phyloP scores from a whole-genome alignment of 1,139 yeast species.

The Geotrichum macrosporum region DNA sequence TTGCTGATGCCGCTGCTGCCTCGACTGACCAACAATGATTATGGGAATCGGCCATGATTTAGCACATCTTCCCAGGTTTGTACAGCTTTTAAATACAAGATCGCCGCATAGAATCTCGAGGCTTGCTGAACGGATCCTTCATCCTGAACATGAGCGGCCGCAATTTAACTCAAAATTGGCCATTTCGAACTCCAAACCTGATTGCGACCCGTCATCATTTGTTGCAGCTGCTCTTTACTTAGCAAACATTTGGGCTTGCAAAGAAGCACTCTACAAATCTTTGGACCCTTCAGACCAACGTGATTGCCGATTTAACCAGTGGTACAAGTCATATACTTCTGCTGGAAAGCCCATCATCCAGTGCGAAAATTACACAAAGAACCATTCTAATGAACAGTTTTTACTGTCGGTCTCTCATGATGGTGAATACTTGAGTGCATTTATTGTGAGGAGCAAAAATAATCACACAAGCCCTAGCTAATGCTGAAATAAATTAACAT shows the following conservation, averaged over 20 bases:
- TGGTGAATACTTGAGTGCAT: slow-evolving; percentile 45
- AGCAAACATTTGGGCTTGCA: slow-evolving; percentile 69
- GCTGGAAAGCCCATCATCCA: slow-evolving; percentile 3
- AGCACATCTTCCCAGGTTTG: slow-evolving; percentile 49
- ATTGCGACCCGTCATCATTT: neutral
- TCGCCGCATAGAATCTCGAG: slow-evolving; percentile 38
- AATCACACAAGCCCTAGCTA: neutral
- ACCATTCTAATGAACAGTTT: slow-evolving; percentile 45
- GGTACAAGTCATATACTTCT: slow-evolving; percentile 46
- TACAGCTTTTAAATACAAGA: slow-evolving; percentile 40
- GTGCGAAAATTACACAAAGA: slow-evolving; percentile 28
- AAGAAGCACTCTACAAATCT: slow-evolving; percentile 70
- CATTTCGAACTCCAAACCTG: too few relatives aligned
- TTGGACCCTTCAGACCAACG: slow-evolving; percentile 49
- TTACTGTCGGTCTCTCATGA: slow-evolving; percentile 63
- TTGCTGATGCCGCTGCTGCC: neutral
- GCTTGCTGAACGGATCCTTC: slow-evolving; percentile 49
- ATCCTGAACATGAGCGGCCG: slow-evolving; percentile 47
- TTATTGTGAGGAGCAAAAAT: slow-evolving; percentile 28
- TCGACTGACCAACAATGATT: slow-evolving; percentile 22
- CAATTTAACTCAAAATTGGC: slow-evolving; percentile 30
- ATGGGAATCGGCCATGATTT: slow-evolving; percentile 64
- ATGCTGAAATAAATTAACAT: neutral
- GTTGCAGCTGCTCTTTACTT: slow-evolving; percentile 36
- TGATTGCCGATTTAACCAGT: slow-evolving; percentile 52